Conservation (phyloP, 106 monocot species). For the Acorus calamus region DNA sequence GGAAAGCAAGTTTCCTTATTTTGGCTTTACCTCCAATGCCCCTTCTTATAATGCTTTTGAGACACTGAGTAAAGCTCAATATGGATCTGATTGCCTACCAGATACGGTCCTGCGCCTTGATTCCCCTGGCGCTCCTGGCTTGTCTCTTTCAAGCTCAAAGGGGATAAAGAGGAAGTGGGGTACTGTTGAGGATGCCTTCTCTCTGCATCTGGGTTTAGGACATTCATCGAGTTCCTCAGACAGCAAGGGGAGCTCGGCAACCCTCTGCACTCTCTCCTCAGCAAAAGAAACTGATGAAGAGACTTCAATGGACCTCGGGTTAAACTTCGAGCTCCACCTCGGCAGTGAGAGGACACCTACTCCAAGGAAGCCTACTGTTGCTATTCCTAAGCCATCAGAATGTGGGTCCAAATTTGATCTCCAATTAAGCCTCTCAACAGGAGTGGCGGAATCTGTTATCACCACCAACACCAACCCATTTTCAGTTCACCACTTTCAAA, state of each 20-base stretch:
- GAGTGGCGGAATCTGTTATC: constrained; percentile 8
- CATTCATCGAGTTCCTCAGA: constrained; percentile 19
- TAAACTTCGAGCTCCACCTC: constrained; percentile 23
- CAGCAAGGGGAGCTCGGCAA: constrained; percentile 20
- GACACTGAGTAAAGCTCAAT: neutral
- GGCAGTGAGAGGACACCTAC: constrained; percentile 9
- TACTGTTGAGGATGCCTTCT: constrained; percentile 8
- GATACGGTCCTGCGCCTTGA: constrained; percentile 1
- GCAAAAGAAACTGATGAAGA: constrained; percentile 24
- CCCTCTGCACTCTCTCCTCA: constrained; percentile 7
- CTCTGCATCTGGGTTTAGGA: constrained; percentile 5
- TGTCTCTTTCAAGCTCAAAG: constrained; percentile 4
- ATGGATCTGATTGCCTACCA: neutral
- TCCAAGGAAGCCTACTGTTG: constrained; percentile 8
- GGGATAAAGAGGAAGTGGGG: constrained; percentile 24
- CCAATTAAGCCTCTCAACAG: constrained; percentile 21
- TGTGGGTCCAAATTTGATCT: constrained; percentile 1
- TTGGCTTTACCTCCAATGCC: neutral
- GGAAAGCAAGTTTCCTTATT: constrained; percentile 6
- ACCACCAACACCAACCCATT: neutral
- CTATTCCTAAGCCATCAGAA: neutral
- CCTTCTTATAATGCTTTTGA: neutral
- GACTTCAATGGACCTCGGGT: constrained; percentile 16
- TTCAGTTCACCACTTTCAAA: neutral
- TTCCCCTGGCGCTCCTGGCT: constrained; percentile 3